Evolutionary conservation across 78 protist genomes (phyloP), one percentile per base, ranked within the genome.

Genomic region (Protostelium mycophagum): DNA sequence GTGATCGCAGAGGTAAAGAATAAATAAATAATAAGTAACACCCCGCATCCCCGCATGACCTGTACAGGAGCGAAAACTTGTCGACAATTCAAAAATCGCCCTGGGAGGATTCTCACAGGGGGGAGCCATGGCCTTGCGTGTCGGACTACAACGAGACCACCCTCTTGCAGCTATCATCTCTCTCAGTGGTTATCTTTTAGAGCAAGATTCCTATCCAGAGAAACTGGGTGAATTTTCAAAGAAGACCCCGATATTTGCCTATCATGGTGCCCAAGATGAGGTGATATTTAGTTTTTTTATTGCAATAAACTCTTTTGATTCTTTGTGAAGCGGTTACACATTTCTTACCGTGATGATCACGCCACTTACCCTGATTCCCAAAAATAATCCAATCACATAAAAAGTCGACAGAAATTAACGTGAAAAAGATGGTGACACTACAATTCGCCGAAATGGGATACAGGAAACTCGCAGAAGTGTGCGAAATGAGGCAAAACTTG

Each of bases 41-140:
- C n/a, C n/a, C n/a, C n/a, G n/a, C n/a, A n/a, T n/a, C n/a, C n/a
- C n/a, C n/a, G n/a, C n/a, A n/a, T n/a, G n/a, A n/a, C n/a, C n/a
- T n/a, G n/a, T n/a, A n/a, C n/a, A n/a, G n/a, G n/a, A n/a, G n/a
- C n/a, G n/a, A n/a, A n/a, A n/a, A n/a, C n/a, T n/a, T n/a, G 38
- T 86, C 37, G 37, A 85, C 5, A 23, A 5, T 5, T 23, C 5
- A 34, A 87, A 89, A 86, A 85, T 90, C 84, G 36, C 86, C n/a
- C 51, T 90, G 63, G 93, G 89, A 37, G 90, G 90, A 38, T 92
- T 92, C 37, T 86, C 90, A 0, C 94, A 92, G 63, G 94, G 94
- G 37, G 88, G 86, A 31, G 94, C 94, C 83, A 87, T 92, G n/a
- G 84, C 91, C 36, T 37, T 92, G 31, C 5, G 73, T 25, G 73